phyloP scores from a whole-genome alignment of 2,329 filamentous ascomycete genomes.

The Aspergillus luchuensis region DNA sequence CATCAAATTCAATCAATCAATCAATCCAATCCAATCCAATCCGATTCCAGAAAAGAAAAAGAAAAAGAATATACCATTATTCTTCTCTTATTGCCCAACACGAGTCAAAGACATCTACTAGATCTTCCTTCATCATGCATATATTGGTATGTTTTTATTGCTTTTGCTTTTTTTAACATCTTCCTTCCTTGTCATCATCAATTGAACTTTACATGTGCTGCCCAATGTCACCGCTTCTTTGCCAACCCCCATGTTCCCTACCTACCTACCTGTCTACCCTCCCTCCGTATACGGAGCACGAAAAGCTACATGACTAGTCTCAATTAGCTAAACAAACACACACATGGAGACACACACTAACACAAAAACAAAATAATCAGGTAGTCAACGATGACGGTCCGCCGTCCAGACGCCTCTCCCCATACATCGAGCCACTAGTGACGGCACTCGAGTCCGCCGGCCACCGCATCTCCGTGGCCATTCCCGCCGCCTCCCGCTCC shows the following conservation, averaged over 20 bases:
- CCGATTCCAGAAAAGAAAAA: not conserved
- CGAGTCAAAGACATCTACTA: conserved; percentile 10
- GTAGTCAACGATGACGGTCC: conserved; percentile 73
- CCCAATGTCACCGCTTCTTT: too few species aligned
- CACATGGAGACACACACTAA: too few species aligned
- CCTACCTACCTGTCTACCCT: too few species aligned
- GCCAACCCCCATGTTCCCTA: too few species aligned
- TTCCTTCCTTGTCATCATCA: not conserved
- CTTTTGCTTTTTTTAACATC: conserved; percentile 3
- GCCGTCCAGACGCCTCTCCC: conserved; percentile 69
- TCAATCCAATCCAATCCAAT: not conserved
- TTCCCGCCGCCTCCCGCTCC: conserved; percentile 83
- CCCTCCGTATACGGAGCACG: too few species aligned
- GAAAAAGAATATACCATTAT: conserved; percentile 3
- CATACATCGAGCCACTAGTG: conserved; percentile 73
- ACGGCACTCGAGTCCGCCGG: conserved; percentile 68
- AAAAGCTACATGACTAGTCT: too few species aligned
- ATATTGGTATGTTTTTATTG: conserved; percentile 45
- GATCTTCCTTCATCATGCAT: conserved; percentile 41
- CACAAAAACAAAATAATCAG: conserved; percentile 20
- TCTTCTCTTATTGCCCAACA: conserved; percentile 9
- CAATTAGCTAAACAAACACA: too few species aligned
- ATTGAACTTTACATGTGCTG: too few species aligned
- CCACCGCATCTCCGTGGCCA: conserved; percentile 81
- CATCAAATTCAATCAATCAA: not conserved